Evolutionary conservation across 208 protist genomes (phyloP).

Genomic region (Acanthamoeba sp.): DNA sequence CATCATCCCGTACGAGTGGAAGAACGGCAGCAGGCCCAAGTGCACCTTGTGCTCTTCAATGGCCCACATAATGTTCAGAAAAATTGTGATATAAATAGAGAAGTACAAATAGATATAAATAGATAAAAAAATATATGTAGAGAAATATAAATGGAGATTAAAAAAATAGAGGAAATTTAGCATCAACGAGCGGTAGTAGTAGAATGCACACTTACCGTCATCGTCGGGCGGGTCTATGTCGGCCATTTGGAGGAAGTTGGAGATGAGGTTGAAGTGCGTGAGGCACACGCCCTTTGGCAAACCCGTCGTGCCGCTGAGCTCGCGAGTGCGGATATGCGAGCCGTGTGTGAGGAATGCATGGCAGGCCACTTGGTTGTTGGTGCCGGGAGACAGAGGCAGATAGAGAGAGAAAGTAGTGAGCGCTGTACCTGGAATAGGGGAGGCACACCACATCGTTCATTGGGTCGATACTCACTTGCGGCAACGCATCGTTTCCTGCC

Average conservation of each 20-base stretch:
- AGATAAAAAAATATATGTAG: too few species aligned
- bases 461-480: neutral
- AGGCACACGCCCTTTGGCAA: conserved; percentile 96
- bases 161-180: too few species aligned
- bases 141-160: too few species aligned
- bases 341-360: neutral
- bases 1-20: conserved; percentile 92
- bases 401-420: neutral
- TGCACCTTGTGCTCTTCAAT: conserved; percentile 35
- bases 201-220: too few species aligned
- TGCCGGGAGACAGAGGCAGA: too few species aligned
- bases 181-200: too few species aligned
- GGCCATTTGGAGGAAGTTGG: conserved; percentile 90
- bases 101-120: too few species aligned
- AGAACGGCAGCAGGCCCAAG: conserved; percentile 87
- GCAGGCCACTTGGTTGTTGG: too few species aligned
- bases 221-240: neutral
- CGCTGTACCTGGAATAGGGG: neutral
- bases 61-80: too few species aligned
- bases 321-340: too few species aligned
- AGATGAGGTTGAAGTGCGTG: conserved; percentile 94
- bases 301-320: conserved; percentile 92
- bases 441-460: neutral
- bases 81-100: too few species aligned
- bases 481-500: too few species aligned